Evolutionary conservation across 164 flowering plant genomes (phyloP), one percentile per base, ranked within the genome.

Genomic region (Warburgia ugandensis): DNA sequence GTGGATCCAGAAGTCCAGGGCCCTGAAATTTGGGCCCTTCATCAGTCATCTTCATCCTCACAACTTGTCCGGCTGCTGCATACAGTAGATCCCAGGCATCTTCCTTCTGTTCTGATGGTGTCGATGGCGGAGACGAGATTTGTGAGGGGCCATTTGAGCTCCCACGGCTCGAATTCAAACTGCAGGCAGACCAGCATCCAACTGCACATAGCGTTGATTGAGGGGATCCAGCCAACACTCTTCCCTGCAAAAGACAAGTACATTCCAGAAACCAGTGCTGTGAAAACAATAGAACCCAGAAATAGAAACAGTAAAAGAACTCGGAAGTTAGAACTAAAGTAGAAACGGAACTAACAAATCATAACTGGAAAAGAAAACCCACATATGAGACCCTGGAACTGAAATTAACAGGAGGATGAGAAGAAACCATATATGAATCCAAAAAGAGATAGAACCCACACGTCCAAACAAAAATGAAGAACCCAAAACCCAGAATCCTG

Each of bases 1-100:
- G 71, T 0, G 68, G 73, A 29, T 58, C 68, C 14, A 73, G 45
- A 1, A 68, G 68, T 0, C 76, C 77, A 37, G 68, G 22, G 12
- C 65, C 38, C 0, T 47, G 59, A 39, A 23, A 41, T 5, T 48
- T 47, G 3, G 25, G 41, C 1, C 32, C 42, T 48, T 76, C 83
- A 7, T 69, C 70, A 26, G 48, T 64, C 58, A 66, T 50, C 41
- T 71, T 70, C 72, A 75, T 63, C 67, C 78, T 73, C 6, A 70
- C 81, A 0, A 82, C 75, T 36, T 82, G 88, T 4, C 75, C 90
- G 0, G 84, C 88, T 2, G 83, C 94, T 1, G 79, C 86, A 27
- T 56, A 67, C 0, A 82, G 74, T 42, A 84, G 68, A 54, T 80
- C 78, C 84, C 79, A 79, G 8, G 77, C 68, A 10, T 56, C 62